A percentile compares a stretch with the other conserved stretches of the same genome.
Conservation (phyloP, 2,329 filamentous ascomycete genomes). For the Aspergillus piperis region DNA sequence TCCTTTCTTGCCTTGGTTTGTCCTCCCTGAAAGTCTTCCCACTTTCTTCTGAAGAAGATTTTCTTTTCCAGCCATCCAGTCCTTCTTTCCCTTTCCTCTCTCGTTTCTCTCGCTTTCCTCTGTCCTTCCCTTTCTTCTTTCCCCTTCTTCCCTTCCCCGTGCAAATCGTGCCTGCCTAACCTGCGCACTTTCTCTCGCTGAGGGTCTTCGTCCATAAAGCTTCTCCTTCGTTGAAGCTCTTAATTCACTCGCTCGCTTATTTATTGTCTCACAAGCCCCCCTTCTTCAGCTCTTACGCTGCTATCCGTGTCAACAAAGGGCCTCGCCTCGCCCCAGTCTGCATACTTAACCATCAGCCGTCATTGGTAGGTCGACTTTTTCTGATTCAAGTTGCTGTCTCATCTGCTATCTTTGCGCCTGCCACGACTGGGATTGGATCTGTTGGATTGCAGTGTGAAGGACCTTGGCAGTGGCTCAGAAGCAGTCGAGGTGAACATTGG, state of each 20-base stretch:
- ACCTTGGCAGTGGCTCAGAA: not conserved
- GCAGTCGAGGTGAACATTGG: not conserved
- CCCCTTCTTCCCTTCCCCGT: slow-evolving; percentile 28
- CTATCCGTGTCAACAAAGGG: slow-evolving; percentile 16
- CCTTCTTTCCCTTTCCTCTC: slow-evolving; percentile 29
- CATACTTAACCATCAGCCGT: slow-evolving; percentile 11
- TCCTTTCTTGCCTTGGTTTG: slow-evolving; percentile 29
- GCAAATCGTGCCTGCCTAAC: slow-evolving; percentile 34
- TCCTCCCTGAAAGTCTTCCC: slow-evolving; percentile 28
- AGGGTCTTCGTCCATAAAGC: slow-evolving; percentile 25
- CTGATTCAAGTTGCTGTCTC: not conserved
- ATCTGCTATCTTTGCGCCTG: not conserved
- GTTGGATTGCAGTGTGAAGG: not conserved
- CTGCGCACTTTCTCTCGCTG: slow-evolving; percentile 27
- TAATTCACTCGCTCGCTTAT: slow-evolving; percentile 38
- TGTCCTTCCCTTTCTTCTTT: slow-evolving; percentile 26
- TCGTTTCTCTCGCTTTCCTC: slow-evolving; percentile 39
- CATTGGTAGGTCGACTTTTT: slow-evolving; percentile 18
- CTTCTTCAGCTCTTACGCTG: slow-evolving; percentile 13
- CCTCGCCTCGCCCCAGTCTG: slow-evolving; percentile 13
- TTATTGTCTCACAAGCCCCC: slow-evolving; percentile 18
- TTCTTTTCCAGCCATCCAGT: slow-evolving; percentile 17
- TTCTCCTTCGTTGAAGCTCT: slow-evolving; percentile 37
- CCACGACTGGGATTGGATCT: not conserved
- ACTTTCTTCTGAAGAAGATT: slow-evolving; percentile 19